phyloP scores from a whole-genome alignment of 2,329 filamentous ascomycete species.

The Teratosphaeria gauchensis region DNA sequence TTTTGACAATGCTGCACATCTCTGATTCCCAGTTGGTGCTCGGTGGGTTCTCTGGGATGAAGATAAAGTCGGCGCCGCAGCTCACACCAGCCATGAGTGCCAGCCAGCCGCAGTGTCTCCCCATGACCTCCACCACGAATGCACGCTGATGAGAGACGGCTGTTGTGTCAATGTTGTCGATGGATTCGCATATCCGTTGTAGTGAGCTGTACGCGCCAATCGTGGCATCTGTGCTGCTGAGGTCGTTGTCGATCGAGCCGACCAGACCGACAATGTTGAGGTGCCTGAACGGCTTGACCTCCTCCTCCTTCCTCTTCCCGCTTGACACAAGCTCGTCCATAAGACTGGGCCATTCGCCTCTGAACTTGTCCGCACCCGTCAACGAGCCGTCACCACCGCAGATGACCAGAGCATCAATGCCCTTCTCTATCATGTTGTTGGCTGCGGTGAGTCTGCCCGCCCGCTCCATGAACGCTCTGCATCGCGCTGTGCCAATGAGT shows the following conservation, averaged over 20 bases:
- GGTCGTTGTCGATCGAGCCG: constrained; percentile 96
- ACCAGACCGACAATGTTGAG: constrained; percentile 96
- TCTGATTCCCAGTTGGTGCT: constrained; percentile 79
- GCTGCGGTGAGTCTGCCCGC: constrained; percentile 73
- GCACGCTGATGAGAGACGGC: constrained; percentile 89
- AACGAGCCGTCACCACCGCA: constrained; percentile 95
- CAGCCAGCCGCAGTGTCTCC: constrained; percentile 93
- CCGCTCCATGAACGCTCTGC: constrained; percentile 85
- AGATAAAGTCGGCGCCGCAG: constrained; percentile 91
- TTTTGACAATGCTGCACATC: constrained; percentile 66
- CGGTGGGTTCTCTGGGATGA: constrained; percentile 90
- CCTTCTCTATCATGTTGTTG: constrained; percentile 86
- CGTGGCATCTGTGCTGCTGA: constrained; percentile 92
- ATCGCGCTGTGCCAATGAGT: constrained; percentile 88
- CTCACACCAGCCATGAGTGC: constrained; percentile 93
- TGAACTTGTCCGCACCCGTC: constrained; percentile 90
- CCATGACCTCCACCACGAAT: constrained; percentile 98
- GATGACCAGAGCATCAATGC: constrained; percentile 92
- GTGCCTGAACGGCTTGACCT: constrained; percentile 67
- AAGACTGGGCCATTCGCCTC: constrained; percentile 82
- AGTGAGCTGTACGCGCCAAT: constrained; percentile 95
- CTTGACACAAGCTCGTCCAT: constrained; percentile 72
- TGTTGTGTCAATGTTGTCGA: constrained; percentile 94
- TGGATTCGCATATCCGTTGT: constrained; percentile 84
- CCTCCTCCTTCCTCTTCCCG: constrained; percentile 59